phyloP scores from a whole-genome alignment of 1,139 yeast species.

The Pichiaceae sp. region DNA sequence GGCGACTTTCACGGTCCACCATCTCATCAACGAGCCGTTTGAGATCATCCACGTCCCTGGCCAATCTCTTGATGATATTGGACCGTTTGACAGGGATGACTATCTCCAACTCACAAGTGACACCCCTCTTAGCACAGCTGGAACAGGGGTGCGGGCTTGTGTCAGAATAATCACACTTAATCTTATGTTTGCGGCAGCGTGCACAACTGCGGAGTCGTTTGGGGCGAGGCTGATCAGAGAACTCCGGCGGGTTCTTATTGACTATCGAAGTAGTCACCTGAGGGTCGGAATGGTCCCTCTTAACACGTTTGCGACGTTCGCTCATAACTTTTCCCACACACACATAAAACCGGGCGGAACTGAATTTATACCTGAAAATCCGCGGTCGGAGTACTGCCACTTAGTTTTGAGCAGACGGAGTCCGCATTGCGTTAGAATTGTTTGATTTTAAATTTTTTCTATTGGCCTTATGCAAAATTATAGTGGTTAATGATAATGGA shows the following conservation, averaged over 20 bases:
- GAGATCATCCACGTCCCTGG: conserved; percentile 20
- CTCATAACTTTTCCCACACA: too few relatives aligned
- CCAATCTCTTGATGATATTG: conserved; percentile 23
- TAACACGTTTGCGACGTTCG: background rate
- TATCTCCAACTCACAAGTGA: conserved; percentile 44
- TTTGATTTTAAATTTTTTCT: too few relatives aligned
- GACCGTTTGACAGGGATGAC: conserved; percentile 30
- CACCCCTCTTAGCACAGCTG: conserved; percentile 43
- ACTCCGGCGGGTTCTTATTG: conserved; percentile 13
- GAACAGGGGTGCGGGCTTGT: conserved; percentile 51
- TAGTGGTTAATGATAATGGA: too few relatives aligned
- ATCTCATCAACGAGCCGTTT: conserved; percentile 22
- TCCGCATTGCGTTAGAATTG: too few relatives aligned
- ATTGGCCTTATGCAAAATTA: too few relatives aligned
- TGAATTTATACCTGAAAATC: too few relatives aligned
- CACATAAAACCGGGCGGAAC: too few relatives aligned
- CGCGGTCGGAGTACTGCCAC: too few relatives aligned
- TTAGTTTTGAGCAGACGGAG: too few relatives aligned
- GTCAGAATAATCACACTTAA: conserved; percentile 49
- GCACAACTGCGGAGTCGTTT: conserved; percentile 50
- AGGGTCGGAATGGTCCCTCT: background rate
- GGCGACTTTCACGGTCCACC: conserved; percentile 14
- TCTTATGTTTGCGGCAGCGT: conserved; percentile 57
- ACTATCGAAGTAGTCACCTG: conserved; percentile 8
- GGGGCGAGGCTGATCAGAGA: conserved; percentile 26